Conservation (phyloP, 2,329 filamentous ascomycete species). For the Botrytis sinoallii region DNA sequence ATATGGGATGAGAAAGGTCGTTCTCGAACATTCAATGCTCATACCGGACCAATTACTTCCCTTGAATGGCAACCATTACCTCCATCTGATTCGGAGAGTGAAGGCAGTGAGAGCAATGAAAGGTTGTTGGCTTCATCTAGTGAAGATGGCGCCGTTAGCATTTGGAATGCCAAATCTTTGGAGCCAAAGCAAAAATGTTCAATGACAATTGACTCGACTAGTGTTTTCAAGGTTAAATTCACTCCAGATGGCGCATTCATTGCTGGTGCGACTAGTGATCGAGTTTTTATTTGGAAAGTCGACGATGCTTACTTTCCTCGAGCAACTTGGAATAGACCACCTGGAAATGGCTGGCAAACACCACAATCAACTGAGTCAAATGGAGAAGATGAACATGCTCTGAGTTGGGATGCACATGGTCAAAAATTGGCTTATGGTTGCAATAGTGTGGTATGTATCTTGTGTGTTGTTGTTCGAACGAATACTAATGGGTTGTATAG, state of each 20-base stretch:
- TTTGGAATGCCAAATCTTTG: conserved; percentile 57
- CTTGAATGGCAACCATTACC: conserved; percentile 59
- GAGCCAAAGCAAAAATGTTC: conserved; percentile 57
- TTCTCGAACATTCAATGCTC: conserved; percentile 55
- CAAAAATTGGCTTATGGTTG: conserved; percentile 62
- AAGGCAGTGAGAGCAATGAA: conserved; percentile 37
- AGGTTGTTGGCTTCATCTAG: conserved; percentile 57
- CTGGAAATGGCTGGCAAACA: conserved; percentile 57
- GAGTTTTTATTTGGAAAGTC: conserved; percentile 63
- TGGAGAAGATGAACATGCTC: conserved; percentile 60
- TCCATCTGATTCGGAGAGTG: conserved; percentile 41
- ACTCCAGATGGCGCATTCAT: conserved; percentile 62
- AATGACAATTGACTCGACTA: conserved; percentile 54
- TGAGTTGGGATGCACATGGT: conserved; percentile 61
- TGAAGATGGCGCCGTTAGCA: conserved; percentile 59
- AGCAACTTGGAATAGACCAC: conserved; percentile 56
- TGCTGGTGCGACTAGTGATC: conserved; percentile 57
- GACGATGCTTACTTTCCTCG: conserved; percentile 56
- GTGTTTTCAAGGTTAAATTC: conserved; percentile 58
- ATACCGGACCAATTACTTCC: conserved; percentile 56
- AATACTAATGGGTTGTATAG: conserved; percentile 18
- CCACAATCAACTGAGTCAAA: conserved; percentile 50
- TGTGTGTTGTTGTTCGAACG: not conserved
- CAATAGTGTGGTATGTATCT: conserved; percentile 55
- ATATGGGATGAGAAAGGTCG: conserved; percentile 47